Base-by-base conservation (phyloP, 1,284 basidiomycete species). In the Microbotryum silenes-acaulis region DNA sequence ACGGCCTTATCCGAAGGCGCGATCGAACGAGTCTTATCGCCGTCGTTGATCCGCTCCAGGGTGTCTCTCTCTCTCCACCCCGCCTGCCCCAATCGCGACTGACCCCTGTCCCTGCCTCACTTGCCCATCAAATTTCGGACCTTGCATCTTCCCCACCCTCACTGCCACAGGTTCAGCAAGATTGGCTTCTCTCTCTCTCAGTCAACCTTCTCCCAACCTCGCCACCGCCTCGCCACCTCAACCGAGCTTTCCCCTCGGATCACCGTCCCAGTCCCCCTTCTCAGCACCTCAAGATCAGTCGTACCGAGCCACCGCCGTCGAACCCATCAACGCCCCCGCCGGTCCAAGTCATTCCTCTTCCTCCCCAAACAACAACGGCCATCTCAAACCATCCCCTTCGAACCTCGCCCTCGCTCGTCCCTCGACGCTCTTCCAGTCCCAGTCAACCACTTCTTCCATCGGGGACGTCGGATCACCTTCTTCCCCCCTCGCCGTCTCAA, bases 141-240 rank as follows among this genome's bases (percentile, higher is more conserved):
- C 20, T n/a, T 8, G 31, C 31, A 42, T 53, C 31, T 25, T 14
- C 21, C 16, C 27, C 25, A n/a, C n/a, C 51, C 10, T 8, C 12
- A 10, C 29, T 18, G 18, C 47, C 6, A n/a, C 57, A 63, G 61
- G 59, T n/a, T 62, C 65, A 1, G 63, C 60, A 6, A 60, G 63
- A 0, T 57, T 67, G 16, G 63, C 63, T 2, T 52, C 57, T 6
- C 33, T 69, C 18, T 64, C 65, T 6, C 61, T 66, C 18, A 45
- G 33, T 1, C 51, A 56, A 12, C 59, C 58, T 1, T 56, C 62
- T 1, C 64, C 64, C 20, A 23, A 33, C 27, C 29, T 53, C n/a
- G 31, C 48, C n/a, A 49, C n/a, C 48, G 25, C 20, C 57, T 31
- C 25, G 51, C 3, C 57, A 53, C 27, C 51, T 59, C 51, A 51